Conservation (phyloP, 2,329 filamentous ascomycete species). For the Colletotrichum viniferum region DNA sequence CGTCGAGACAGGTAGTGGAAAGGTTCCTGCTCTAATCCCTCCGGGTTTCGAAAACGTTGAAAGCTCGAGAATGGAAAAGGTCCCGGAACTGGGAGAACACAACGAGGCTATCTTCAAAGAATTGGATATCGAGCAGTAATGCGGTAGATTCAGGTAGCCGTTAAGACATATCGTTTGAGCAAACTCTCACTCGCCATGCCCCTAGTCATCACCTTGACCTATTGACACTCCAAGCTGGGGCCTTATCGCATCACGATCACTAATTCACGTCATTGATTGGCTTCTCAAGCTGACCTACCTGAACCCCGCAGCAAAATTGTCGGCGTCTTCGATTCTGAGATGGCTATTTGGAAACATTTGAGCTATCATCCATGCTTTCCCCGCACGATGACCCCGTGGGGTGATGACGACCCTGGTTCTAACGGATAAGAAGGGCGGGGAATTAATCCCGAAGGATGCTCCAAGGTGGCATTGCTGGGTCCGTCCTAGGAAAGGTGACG, state of each 20-base stretch:
- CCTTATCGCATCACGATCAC: background rate
- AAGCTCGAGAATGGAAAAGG: constrained; percentile 4
- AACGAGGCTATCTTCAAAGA: constrained; percentile 10
- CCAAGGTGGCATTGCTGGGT: background rate
- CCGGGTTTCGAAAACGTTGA: constrained; percentile 40
- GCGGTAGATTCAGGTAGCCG: background rate
- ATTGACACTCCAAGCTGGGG: background rate
- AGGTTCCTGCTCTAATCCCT: constrained; percentile 52
- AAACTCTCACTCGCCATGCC: background rate
- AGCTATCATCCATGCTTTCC: background rate
- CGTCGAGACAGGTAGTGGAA: constrained; percentile 50
- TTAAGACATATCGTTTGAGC: background rate
- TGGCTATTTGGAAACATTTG: background rate
- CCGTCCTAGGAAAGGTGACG: background rate
- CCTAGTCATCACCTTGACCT: background rate
- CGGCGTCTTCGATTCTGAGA: background rate
- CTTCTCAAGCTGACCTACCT: background rate
- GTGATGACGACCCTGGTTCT: background rate
- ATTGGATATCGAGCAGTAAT: background rate
- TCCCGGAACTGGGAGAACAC: constrained; percentile 12
- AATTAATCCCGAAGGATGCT: background rate
- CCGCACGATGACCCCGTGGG: background rate
- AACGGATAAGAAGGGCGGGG: background rate
- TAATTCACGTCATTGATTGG: background rate
- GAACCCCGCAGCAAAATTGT: background rate